Evolutionary conservation across 2,329 filamentous ascomycete species (phyloP).

Genomic region (Chaetomium strumarium): DNA sequence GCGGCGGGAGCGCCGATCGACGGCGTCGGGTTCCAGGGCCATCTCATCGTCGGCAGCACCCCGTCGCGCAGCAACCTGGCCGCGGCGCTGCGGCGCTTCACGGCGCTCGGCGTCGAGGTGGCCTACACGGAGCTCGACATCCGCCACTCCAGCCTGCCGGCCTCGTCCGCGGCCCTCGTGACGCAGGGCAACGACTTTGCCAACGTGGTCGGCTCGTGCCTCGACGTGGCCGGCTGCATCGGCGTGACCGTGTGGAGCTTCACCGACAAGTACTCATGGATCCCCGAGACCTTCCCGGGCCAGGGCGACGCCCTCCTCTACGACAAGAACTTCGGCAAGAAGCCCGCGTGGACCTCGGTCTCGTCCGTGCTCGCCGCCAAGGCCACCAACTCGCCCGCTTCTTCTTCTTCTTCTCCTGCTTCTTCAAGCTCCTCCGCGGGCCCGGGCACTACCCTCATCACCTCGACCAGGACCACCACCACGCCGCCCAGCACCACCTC

Average conservation of each 20-base stretch:
- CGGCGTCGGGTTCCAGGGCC: conserved; percentile 56
- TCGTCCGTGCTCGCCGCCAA: conserved; percentile 32
- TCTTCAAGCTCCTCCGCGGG: conserved; percentile 18
- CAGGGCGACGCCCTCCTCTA: conserved; percentile 35
- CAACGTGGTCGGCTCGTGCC: conserved; percentile 32
- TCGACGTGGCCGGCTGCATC: conserved; percentile 33
- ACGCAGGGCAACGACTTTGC: conserved; percentile 45
- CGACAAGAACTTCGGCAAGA: conserved; percentile 33
- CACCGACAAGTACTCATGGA: conserved; percentile 38
- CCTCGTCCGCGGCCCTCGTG: conserved; percentile 33
- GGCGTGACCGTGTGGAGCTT: conserved; percentile 41
- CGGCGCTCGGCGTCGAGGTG: conserved; percentile 48
- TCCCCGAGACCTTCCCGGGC: conserved; percentile 34
- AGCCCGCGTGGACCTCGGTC: conserved; percentile 35
- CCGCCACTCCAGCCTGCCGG: conserved; percentile 38
- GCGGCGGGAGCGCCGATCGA: conserved; percentile 51
- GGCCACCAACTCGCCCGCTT: conserved; percentile 17
- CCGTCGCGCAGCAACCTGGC: conserved; percentile 40
- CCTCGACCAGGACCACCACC: conserved; percentile 1
- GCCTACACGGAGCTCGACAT: conserved; percentile 59
- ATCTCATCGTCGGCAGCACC: conserved; percentile 51
- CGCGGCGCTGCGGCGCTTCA: conserved; percentile 45
- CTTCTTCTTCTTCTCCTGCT: conserved; percentile 21
- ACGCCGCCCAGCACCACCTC: conserved; percentile 1
- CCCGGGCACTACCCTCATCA: conserved; percentile 6